Percentiles rank a stretch among this genome's conserved stretches.
Evolutionary conservation across 129 eudicot genomes (phyloP).

Genomic region (Logfia minima): DNA sequence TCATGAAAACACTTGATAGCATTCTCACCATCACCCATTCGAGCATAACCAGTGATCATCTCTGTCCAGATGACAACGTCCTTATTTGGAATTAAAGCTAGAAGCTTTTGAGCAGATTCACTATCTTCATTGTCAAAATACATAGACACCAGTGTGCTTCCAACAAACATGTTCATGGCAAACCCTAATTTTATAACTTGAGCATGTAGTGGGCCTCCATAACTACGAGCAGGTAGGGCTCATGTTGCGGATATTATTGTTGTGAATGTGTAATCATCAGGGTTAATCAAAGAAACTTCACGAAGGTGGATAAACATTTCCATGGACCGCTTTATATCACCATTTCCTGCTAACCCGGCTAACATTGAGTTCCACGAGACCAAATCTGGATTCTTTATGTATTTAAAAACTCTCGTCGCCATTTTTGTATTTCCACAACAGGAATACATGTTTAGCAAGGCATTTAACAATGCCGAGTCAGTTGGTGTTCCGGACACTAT

Average conservation of each 20-base stretch:
- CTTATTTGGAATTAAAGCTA: slow-evolving; percentile 35
- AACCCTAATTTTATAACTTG: slow-evolving; percentile 52
- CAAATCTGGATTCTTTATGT: slow-evolving; percentile 63
- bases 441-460: slow-evolving; percentile 68
- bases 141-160: slow-evolving; percentile 77
- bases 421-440: slow-evolving; percentile 52
- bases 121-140: slow-evolving; percentile 59
- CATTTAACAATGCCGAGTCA: slow-evolving; percentile 67
- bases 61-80: slow-evolving; percentile 88
- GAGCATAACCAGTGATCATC: slow-evolving; percentile 74
- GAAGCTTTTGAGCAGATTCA: slow-evolving; percentile 56
- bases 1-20: slow-evolving; percentile 55
- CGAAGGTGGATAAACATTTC: slow-evolving; percentile 41
- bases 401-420: slow-evolving; percentile 43
- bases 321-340: slow-evolving; percentile 48
- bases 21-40: slow-evolving; percentile 51
- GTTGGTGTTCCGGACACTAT: slow-evolving; percentile 42
- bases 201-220: slow-evolving; percentile 77
- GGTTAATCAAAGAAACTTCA: slow-evolving; percentile 33
- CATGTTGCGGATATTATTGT: slow-evolving; percentile 58
- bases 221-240: slow-evolving; percentile 16
- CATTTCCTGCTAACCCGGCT: slow-evolving; percentile 42
- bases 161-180: slow-evolving; percentile 48
- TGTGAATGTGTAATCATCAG: slow-evolving; percentile 81
- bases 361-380: slow-evolving; percentile 84